phyloP scores from a whole-genome alignment of 345 rosid genomes.

The Arabis alpina region DNA sequence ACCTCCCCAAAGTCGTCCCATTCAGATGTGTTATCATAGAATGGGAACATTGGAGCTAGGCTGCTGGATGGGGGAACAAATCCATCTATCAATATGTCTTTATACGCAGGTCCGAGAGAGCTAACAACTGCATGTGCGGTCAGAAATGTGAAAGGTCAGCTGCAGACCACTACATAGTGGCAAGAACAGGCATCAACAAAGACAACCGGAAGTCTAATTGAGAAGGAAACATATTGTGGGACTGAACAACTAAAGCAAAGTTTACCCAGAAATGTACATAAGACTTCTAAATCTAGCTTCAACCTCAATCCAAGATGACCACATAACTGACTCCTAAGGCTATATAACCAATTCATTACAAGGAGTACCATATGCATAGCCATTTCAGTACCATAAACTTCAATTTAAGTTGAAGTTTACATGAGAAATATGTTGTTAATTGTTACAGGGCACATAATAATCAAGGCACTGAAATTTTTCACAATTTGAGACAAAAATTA shows the following conservation, averaged over 20 bases:
- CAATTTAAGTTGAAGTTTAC: constrained; percentile 17
- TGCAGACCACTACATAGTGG: constrained; percentile 23
- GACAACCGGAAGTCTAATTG: constrained; percentile 7
- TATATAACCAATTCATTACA: constrained; percentile 32
- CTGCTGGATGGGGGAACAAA: constrained; percentile 84
- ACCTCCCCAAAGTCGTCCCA: constrained; percentile 99
- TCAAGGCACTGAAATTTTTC: constrained; percentile 17
- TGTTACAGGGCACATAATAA: background rate
- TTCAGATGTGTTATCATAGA: constrained; percentile 72
- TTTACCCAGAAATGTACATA: constrained; percentile 8
- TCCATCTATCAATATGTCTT: constrained; percentile 88
- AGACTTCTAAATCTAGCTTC: constrained; percentile 25
- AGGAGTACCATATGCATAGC: constrained; percentile 10
- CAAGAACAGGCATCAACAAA: background rate
- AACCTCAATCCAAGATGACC: constrained; percentile 1
- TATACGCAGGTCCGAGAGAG: constrained; percentile 62
- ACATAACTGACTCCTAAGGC: constrained; percentile 18
- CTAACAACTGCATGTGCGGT: constrained; percentile 51
- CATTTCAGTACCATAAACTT: constrained; percentile 11
- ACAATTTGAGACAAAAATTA: constrained; percentile 35
- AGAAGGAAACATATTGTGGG: constrained; percentile 19
- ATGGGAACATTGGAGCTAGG: constrained; percentile 95
- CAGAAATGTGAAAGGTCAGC: constrained; percentile 32
- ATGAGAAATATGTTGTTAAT: background rate
- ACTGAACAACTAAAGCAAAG: constrained; percentile 3